phyloP scores from a whole-genome alignment of 164 flowering plant species.

The Annona cherimola region DNA sequence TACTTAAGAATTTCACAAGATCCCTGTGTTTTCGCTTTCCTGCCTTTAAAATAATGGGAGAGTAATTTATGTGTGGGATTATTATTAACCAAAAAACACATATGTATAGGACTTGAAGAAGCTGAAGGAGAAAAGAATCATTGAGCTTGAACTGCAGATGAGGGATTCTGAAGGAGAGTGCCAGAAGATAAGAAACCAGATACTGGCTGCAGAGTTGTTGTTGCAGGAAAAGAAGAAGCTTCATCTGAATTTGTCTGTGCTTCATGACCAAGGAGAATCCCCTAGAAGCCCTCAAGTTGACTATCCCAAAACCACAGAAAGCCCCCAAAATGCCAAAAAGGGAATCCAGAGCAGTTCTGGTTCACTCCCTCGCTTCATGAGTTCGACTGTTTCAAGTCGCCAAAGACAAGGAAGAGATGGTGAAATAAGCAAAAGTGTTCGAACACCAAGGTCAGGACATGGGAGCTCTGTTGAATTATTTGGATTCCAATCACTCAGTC shows the following conservation, averaged over 20 bases:
- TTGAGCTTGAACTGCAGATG: conserved; percentile 48
- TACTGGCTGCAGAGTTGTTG: conserved; percentile 36
- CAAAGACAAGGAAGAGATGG: conserved; percentile 44
- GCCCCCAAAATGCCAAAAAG: conserved; percentile 26
- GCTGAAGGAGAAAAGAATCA: conserved; percentile 41
- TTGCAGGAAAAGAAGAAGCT: conserved; percentile 46
- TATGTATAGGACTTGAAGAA: conserved; percentile 45
- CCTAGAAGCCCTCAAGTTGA: conserved; percentile 22
- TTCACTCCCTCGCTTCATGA: conserved; percentile 76
- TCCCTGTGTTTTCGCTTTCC: background rate
- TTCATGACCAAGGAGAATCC: conserved; percentile 22
- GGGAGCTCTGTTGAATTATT: conserved; percentile 43
- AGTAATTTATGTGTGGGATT: background rate
- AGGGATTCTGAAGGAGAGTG: conserved; percentile 51
- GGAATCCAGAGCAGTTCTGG: conserved; percentile 9
- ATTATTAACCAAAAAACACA: background rate
- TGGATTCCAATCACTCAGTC: conserved; percentile 54
- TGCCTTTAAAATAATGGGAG: background rate
- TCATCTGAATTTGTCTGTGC: conserved; percentile 14
- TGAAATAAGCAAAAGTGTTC: conserved; percentile 30
- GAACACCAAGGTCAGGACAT: conserved; percentile 27
- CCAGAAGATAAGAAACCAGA: conserved; percentile 38
- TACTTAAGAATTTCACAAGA: background rate
- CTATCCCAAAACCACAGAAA: conserved; percentile 19
- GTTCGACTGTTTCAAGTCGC: conserved; percentile 68